These are phyloP conservation scores for Sambucus nigra DNA, from an alignment of 129 eudicot genomes.

Conservation along the genomic window DNA sequence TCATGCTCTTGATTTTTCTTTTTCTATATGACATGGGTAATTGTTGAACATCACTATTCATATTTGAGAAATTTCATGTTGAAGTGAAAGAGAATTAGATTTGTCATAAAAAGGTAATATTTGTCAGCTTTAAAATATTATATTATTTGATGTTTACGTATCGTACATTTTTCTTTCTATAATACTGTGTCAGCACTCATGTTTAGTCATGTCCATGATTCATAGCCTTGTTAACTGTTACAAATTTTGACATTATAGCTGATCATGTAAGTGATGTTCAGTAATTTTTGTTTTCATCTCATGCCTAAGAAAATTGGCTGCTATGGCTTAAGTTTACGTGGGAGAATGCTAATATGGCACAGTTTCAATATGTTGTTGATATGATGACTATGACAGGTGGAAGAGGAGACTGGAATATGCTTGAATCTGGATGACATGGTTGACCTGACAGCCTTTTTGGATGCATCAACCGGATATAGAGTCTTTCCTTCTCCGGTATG, in stretches of 20 bases:
- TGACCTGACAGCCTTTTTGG: slow-evolving; percentile 82
- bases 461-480: slow-evolving; percentile 67
- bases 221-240: slow-evolving; percentile 1
- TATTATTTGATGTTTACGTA: too few species aligned
- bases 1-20: too few species aligned
- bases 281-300: neutral
- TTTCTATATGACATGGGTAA: too few species aligned
- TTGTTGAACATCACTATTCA: too few species aligned
- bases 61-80: too few species aligned
- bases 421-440: slow-evolving; percentile 60
- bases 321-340: neutral
- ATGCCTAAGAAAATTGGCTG: neutral
- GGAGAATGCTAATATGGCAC: neutral
- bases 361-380: neutral
- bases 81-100: too few species aligned
- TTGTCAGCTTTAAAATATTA: too few species aligned
- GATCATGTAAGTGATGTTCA: neutral
- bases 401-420: slow-evolving; percentile 88
- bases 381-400: slow-evolving; percentile 41
- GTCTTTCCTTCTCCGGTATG: slow-evolving; percentile 91
- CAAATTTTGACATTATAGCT: neutral
- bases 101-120: too few species aligned
- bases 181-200: neutral
- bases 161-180: too few species aligned
- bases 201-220: neutral